Percentiles rank a stretch among this genome's conserved stretches.
These are phyloP conservation scores for Cutaneotrichosporon arboriforme DNA, from an alignment of 1,284 basidiomycete genomes.

Conservation along the genomic window DNA sequence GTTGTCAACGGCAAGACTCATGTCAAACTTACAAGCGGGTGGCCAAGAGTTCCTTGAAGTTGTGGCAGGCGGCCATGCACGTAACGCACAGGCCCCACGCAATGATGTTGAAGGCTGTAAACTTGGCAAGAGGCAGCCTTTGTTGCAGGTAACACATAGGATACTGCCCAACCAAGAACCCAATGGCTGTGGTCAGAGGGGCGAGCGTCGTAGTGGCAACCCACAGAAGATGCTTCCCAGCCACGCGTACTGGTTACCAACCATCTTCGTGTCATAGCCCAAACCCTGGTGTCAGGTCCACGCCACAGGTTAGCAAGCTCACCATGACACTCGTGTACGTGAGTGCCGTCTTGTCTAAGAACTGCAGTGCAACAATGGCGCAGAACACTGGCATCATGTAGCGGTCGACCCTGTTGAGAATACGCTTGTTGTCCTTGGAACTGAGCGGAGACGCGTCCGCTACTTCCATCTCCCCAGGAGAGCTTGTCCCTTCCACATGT, in stretches of 20 bases:
- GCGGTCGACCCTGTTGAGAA: slow-evolving; percentile 2
- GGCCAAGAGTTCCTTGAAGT: slow-evolving; percentile 18
- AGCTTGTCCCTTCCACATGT: too few relatives aligned
- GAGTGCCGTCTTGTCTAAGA: slow-evolving; percentile 15
- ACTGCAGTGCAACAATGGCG: background rate
- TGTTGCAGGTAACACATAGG: slow-evolving; percentile 22
- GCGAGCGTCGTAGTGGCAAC: background rate
- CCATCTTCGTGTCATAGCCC: slow-evolving; percentile 7
- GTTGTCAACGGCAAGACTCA: background rate
- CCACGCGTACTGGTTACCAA: slow-evolving; percentile 15
- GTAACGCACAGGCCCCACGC: slow-evolving; percentile 18
- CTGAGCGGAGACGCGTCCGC: background rate
- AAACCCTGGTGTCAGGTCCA: too few relatives aligned
- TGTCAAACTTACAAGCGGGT: slow-evolving; percentile 21
- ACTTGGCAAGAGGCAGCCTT: slow-evolving; percentile 17
- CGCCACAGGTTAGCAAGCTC: too few relatives aligned
- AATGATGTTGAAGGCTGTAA: slow-evolving; percentile 12
- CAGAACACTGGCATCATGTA: slow-evolving; percentile 2
- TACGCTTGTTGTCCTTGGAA: background rate
- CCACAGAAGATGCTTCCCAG: slow-evolving; percentile 21
- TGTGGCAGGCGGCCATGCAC: slow-evolving; percentile 19
- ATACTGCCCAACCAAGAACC: slow-evolving; percentile 22
- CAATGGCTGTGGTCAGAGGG: slow-evolving; percentile 17
- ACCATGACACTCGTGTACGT: slow-evolving; percentile 14
- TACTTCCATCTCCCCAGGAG: too few relatives aligned